Evolutionary conservation across 306 rosid species (phyloP), one percentile per base, ranked within the genome.

Genomic region (Vigna radiata): DNA sequence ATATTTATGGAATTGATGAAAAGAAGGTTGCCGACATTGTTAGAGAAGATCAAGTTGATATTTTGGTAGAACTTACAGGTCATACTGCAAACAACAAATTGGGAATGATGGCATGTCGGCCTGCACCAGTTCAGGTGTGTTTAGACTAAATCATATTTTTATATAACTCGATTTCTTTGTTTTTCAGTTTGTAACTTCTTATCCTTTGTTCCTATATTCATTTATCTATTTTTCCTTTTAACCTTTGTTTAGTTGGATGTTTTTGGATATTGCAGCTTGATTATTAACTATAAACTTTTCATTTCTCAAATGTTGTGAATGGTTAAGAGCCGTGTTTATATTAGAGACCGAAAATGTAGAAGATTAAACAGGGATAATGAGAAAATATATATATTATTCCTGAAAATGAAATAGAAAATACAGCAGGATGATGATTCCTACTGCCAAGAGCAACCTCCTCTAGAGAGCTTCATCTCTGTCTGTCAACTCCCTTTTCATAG

Each of bases 71-170:
- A 86, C 97, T 95, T 72, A 95, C 99, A 54, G 97, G 99, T 77
- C 99, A 95, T 86, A 95, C 97, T 11, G 99, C 99, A 56, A 95
- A 92, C 83, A 95, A 95, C 82, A 92, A 95, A 85, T 76, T 95
- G 82, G 99, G 99, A 77, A 92, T 90, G 87, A 87, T 95, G 99
- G 99, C 99, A 48, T 95, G 97, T 84, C 92, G 97, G 25, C 97
- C 99, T 64, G 96, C 97, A 64, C 99, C 97, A 7, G 29, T 94
- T 75, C 97, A 91, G 98, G 83, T 73, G 53, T 21, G 48, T 31
- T 61, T 61, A 27, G 41, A 16, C 65, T 48, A 39, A 1, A 37
- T 3, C 33, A 54, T 66, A 70, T 53, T 46, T 36, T 8, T 16
- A 0, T 47, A 15, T 53, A n/a, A 31, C 13, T 33, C 50, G 33